Percentiles rank a stretch among this genome's conserved stretches.
Conservation (phyloP, 441 rosid species). For the Aleurites moluccanus region DNA sequence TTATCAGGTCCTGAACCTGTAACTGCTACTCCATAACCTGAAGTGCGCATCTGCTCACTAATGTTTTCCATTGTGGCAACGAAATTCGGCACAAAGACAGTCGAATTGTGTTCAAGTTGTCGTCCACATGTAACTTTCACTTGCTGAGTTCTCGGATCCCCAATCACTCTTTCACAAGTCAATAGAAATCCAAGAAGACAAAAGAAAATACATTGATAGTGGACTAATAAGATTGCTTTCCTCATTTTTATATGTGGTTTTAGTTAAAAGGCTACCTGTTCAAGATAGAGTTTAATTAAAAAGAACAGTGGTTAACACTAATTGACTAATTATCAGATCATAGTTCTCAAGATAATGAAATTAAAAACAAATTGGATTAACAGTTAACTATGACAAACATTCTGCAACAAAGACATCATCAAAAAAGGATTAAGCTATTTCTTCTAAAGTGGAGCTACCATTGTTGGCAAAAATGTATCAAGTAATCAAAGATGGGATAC, state of each 20-base stretch:
- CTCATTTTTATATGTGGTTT: constrained; percentile 30
- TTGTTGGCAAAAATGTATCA: background rate
- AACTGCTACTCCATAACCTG: constrained; percentile 58
- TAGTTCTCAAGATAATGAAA: background rate
- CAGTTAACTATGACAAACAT: background rate
- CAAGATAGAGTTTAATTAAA: constrained; percentile 5
- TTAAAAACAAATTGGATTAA: background rate
- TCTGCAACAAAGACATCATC: background rate
- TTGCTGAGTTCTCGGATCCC: constrained; percentile 59
- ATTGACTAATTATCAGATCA: no score
- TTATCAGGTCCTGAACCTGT: constrained; percentile 73
- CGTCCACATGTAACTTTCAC: constrained; percentile 46
- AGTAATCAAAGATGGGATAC: background rate
- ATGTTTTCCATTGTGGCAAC: constrained; percentile 76
- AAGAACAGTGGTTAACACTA: no score
- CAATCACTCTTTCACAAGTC: constrained; percentile 30
- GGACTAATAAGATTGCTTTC: constrained; percentile 6
- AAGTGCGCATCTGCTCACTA: constrained; percentile 52
- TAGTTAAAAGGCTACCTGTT: constrained; percentile 25
- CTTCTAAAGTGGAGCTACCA: background rate
- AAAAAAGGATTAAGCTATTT: background rate
- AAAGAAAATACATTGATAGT: constrained; percentile 15
- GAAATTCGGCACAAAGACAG: constrained; percentile 67
- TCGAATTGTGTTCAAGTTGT: constrained; percentile 56
- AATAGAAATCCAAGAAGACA: constrained; percentile 23